A percentile compares a stretch with the other conserved stretches of the same genome.
phyloP scores from a whole-genome alignment of 163 green algal species.

The Volvox carteri region DNA sequence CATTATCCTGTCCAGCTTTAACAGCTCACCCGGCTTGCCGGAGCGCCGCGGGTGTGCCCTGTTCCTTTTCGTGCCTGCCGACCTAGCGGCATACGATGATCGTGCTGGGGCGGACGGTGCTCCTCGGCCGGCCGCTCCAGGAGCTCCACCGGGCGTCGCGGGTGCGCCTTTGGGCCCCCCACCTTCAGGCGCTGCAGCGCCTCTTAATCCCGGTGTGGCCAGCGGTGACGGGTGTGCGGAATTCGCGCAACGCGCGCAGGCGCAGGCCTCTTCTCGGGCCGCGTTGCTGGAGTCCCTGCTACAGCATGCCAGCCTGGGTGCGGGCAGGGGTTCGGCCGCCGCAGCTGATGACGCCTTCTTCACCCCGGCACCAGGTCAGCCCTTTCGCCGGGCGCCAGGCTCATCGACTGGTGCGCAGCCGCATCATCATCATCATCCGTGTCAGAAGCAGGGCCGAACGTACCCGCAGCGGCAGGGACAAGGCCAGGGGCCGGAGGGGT shows the following conservation, averaged over 20 bases:
- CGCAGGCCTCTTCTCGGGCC: neutral
- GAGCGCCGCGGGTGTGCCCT: neutral
- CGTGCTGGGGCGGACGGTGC: neutral
- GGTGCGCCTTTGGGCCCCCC: neutral
- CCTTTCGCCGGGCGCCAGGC: neutral
- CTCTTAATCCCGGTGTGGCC: neutral
- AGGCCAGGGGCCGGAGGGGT: neutral
- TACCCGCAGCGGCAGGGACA: neutral
- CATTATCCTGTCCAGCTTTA: neutral
- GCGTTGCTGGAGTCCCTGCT: constrained; percentile 9
- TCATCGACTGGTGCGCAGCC: neutral
- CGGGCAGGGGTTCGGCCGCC: neutral
- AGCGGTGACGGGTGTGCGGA: neutral
- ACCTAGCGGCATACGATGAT: constrained; percentile 20
- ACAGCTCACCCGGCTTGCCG: neutral
- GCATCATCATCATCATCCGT: neutral
- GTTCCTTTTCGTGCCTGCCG: neutral
- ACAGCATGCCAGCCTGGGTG: neutral
- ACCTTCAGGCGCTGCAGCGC: neutral
- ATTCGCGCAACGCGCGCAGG: neutral
- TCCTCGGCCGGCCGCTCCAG: neutral
- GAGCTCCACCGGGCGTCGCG: neutral
- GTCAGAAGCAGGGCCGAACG: neutral
- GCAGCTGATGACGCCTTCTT: neutral
- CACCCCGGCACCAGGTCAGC: neutral